These are phyloP conservation scores for Eucalyptus brandiana DNA, from an alignment of 345 rosid species.

Conservation along the genomic window DNA sequence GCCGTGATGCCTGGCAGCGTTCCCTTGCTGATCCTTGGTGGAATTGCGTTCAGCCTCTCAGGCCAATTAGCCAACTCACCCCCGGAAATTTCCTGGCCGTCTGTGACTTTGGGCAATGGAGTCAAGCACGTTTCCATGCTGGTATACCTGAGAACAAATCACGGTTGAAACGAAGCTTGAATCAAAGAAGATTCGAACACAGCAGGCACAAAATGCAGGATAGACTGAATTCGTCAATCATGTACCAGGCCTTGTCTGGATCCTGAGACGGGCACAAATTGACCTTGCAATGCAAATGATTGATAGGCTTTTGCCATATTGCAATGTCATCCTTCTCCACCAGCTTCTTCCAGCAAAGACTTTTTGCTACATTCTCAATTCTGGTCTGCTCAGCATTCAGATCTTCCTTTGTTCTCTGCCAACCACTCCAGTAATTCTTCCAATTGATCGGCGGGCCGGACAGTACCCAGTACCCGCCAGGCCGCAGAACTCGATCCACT, in stretches of 20 bases:
- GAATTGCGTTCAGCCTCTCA: constrained; percentile 28
- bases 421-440: constrained; percentile 38
- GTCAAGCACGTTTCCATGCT: constrained; percentile 50
- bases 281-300: constrained; percentile 33
- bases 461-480: constrained; percentile 69
- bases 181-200: background rate
- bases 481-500: constrained; percentile 53
- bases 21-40: constrained; percentile 48
- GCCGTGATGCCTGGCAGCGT: constrained; percentile 28
- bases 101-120: constrained; percentile 31
- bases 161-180: background rate
- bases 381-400: constrained; percentile 29
- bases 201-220: background rate
- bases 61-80: constrained; percentile 51
- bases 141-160: constrained; percentile 29
- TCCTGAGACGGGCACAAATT: constrained; percentile 25
- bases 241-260: constrained; percentile 4
- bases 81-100: constrained; percentile 22
- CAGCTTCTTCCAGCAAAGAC: constrained; percentile 50
- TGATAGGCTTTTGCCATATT: constrained; percentile 60
- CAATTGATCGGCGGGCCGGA: constrained; percentile 69
- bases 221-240: background rate
- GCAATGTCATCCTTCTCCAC: constrained; percentile 43
- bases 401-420: constrained; percentile 37
- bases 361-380: constrained; percentile 30